Conservation (phyloP, 2,329 filamentous ascomycete species). For the Penicillium sp. region DNA sequence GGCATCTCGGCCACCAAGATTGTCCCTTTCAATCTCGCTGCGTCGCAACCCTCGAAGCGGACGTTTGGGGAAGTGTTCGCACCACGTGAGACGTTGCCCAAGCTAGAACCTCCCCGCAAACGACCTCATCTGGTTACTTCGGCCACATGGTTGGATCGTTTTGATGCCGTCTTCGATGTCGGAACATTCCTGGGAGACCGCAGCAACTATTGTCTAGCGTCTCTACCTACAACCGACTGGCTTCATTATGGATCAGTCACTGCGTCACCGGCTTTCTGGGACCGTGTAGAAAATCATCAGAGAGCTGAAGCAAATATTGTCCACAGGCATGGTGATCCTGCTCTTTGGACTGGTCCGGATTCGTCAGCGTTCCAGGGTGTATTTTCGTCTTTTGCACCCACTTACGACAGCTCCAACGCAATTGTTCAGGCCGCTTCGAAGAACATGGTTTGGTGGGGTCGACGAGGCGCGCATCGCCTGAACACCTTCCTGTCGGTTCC, state of each 20-base stretch:
- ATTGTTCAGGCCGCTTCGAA: constrained; percentile 44
- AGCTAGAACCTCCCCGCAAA: constrained; percentile 42
- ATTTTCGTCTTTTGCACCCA: constrained; percentile 50
- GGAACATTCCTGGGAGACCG: constrained; percentile 36
- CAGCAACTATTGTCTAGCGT: constrained; percentile 41
- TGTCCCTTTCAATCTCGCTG: constrained; percentile 48
- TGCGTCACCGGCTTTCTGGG: constrained; percentile 39
- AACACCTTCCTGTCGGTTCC: constrained; percentile 34
- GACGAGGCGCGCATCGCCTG: constrained; percentile 40
- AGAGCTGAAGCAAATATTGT: constrained; percentile 23
- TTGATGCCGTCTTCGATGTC: constrained; percentile 38
- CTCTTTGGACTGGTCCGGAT: constrained; percentile 32
- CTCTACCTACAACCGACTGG: constrained; percentile 43
- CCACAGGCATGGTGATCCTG: constrained; percentile 27
- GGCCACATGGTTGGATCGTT: constrained; percentile 41
- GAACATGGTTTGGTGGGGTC: constrained; percentile 46
- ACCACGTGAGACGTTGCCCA: constrained; percentile 37
- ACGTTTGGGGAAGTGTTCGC: constrained; percentile 47
- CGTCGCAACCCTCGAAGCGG: constrained; percentile 31
- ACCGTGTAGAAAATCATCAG: constrained; percentile 37
- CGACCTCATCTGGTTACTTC: constrained; percentile 33
- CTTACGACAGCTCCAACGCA: constrained; percentile 45
- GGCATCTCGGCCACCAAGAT: constrained; percentile 69
- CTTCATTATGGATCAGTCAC: constrained; percentile 42
- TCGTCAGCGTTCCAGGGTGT: constrained; percentile 41